Percentiles rank a stretch among this genome's conserved stretches.
These are phyloP conservation scores for Fusarium anguioides DNA, from an alignment of 2,329 filamentous ascomycete genomes.

Conservation along the genomic window DNA sequence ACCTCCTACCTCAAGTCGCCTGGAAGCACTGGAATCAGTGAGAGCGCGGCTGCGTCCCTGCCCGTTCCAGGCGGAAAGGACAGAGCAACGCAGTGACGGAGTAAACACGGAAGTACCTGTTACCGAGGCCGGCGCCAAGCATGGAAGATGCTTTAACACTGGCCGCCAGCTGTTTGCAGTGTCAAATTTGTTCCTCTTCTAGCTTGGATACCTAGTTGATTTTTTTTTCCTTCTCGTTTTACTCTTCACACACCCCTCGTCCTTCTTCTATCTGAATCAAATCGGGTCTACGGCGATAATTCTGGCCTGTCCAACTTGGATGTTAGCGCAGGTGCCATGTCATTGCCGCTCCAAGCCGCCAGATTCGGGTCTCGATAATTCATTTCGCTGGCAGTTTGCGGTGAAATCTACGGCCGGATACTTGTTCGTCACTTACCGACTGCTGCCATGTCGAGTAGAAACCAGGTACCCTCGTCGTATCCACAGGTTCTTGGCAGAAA, in stretches of 20 bases:
- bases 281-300: conserved; percentile 43
- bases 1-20: conserved; percentile 29
- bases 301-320: conserved; percentile 32
- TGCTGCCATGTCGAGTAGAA: conserved; percentile 23
- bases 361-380: conserved; percentile 33
- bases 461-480: conserved; percentile 41
- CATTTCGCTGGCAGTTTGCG: conserved; percentile 34
- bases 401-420: conserved; percentile 27
- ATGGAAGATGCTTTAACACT: conserved; percentile 39
- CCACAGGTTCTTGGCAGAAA: conserved; percentile 29
- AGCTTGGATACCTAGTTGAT: conserved; percentile 27
- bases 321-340: conserved; percentile 43
- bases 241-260: conserved; percentile 23
- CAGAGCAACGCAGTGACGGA: conserved; percentile 28
- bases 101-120: conserved; percentile 43
- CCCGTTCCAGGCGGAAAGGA: conserved; percentile 40
- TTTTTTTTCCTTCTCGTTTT: conserved; percentile 30
- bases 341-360: conserved; percentile 48
- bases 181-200: conserved; percentile 34
- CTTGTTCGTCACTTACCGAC: conserved; percentile 36
- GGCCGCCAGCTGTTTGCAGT: conserved; percentile 45
- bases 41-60: conserved; percentile 28
- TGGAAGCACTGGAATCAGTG: conserved; percentile 21
- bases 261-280: conserved; percentile 27
- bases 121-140: conserved; percentile 40